These are phyloP conservation scores for Candida oleophila DNA, from an alignment of 805 yeast genomes.

Conservation along the genomic window DNA sequence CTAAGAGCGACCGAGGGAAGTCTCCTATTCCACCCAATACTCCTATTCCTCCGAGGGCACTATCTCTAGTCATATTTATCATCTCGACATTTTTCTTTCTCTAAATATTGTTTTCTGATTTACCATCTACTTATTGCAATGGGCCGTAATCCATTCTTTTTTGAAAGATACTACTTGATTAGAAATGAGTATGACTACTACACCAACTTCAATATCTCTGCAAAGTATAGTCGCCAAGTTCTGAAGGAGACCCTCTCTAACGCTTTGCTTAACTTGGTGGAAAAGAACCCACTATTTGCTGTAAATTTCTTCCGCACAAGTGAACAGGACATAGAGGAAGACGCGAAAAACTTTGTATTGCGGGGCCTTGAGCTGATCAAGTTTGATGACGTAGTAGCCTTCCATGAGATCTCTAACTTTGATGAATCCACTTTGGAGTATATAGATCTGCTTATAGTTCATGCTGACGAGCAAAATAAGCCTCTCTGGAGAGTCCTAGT, in stretches of 20 bases:
- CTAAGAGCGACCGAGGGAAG: too few species aligned
- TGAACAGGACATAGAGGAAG: slow-evolving; percentile 4
- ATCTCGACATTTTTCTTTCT: too few species aligned
- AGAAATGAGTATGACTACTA: slow-evolving; percentile 17
- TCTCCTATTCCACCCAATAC: too few species aligned
- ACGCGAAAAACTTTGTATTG: slow-evolving; percentile 11
- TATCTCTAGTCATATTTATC: too few species aligned
- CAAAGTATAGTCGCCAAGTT: slow-evolving; percentile 14
- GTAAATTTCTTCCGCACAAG: slow-evolving; percentile 16
- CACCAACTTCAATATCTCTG: slow-evolving; percentile 24
- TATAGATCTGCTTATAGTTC: slow-evolving; percentile 11
- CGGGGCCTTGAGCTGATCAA: slow-evolving; percentile 15
- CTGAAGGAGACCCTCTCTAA: slow-evolving; percentile 15
- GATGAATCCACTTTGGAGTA: slow-evolving; percentile 11
- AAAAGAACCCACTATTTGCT: slow-evolving; percentile 15
- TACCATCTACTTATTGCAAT: too few species aligned
- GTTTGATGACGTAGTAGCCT: slow-evolving; percentile 21
- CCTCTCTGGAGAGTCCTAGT: slow-evolving; percentile 24
- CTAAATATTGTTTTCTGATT: too few species aligned
- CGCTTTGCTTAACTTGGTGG: slow-evolving; percentile 15
- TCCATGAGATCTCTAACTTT: slow-evolving; percentile 10
- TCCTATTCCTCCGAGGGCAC: too few species aligned
- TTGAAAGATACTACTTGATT: slow-evolving; percentile 22
- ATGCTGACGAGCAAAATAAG: slow-evolving; percentile 5
- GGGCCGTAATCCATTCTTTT: slow-evolving; percentile 17